These are phyloP conservation scores for Terfezia claveryi DNA, from an alignment of 495 filamentous ascomycete species.

Conservation along the genomic window DNA sequence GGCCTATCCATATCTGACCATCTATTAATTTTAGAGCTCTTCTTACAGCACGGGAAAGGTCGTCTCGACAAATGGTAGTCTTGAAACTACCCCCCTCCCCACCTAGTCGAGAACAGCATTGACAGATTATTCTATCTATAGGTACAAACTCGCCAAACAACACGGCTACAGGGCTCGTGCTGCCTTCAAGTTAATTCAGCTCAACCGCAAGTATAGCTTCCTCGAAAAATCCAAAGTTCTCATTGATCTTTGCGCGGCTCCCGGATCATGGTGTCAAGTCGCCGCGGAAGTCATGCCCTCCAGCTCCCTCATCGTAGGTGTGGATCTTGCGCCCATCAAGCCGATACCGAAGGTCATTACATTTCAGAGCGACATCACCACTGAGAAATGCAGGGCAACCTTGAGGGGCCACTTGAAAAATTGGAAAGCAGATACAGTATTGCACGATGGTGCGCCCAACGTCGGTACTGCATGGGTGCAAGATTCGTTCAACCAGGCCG, in stretches of 20 bases:
- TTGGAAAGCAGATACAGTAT: constrained; percentile 92
- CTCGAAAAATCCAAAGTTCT: constrained; percentile 88
- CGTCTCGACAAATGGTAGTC: constrained; percentile 88
- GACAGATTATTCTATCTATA: neutral
- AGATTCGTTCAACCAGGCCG: constrained; percentile 93
- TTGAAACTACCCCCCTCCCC: neutral
- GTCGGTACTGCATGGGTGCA: constrained; percentile 97
- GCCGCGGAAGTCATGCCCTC: constrained; percentile 84
- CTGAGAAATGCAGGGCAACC: constrained; percentile 85
- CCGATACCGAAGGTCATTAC: constrained; percentile 78
- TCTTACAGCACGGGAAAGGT: constrained; percentile 71
- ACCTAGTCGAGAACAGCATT: neutral
- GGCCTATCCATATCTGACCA: neutral
- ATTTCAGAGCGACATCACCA: constrained; percentile 96
- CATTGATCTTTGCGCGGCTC: constrained; percentile 91
- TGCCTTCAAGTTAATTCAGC: constrained; percentile 93
- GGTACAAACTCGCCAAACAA: constrained; percentile 80
- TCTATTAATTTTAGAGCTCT: constrained; percentile 4
- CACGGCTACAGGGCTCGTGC: constrained; percentile 93
- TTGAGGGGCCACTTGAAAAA: constrained; percentile 79
- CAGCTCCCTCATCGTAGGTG: constrained; percentile 76
- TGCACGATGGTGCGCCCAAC: constrained; percentile 95
- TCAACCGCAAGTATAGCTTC: constrained; percentile 98
- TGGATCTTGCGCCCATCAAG: constrained; percentile 91
- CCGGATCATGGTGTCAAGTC: constrained; percentile 98